phyloP scores from a whole-genome alignment of 2,329 filamentous ascomycete species.

The Epichloe gansuensis region DNA sequence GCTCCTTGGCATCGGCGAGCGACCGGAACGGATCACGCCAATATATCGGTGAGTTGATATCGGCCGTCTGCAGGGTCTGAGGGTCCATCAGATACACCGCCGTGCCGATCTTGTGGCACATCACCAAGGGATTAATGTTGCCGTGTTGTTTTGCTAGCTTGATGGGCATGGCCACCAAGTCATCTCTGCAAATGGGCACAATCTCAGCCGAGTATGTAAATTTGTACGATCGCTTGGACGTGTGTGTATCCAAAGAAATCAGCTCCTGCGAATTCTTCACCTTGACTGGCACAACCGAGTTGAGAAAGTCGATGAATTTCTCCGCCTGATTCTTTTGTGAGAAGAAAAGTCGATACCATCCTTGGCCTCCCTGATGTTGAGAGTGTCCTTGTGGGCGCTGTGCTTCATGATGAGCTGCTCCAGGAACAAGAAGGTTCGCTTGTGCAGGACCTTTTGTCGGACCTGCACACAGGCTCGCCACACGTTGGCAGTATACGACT shows the following conservation, averaged over 20 bases:
- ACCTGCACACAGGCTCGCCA: slow-evolving; percentile 93
- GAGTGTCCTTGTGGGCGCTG: slow-evolving; percentile 77
- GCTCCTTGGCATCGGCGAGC: slow-evolving; percentile 70
- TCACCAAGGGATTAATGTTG: slow-evolving; percentile 74
- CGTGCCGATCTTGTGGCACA: slow-evolving; percentile 84
- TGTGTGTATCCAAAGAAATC: slow-evolving; percentile 88
- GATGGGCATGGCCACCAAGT: slow-evolving; percentile 85
- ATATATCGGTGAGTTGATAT: slow-evolving; percentile 71
- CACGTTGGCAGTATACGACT: slow-evolving; percentile 92
- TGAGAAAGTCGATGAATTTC: slow-evolving; percentile 82
- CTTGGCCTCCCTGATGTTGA: slow-evolving; percentile 96
- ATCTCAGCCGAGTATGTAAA: slow-evolving; percentile 84
- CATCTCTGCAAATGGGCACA: slow-evolving; percentile 93
- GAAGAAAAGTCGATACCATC: slow-evolving; percentile 97
- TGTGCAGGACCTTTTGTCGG: slow-evolving; percentile 92
- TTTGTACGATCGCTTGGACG: slow-evolving; percentile 83
- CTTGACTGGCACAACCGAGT: slow-evolving; percentile 66
- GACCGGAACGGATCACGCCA: slow-evolving; percentile 83
- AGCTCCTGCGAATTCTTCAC: slow-evolving; percentile 71
- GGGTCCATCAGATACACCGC: slow-evolving; percentile 84
- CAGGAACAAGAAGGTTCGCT: slow-evolving; percentile 59
- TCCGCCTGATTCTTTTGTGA: slow-evolving; percentile 81
- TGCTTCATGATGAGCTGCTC: slow-evolving; percentile 97
- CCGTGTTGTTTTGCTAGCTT: slow-evolving; percentile 77
- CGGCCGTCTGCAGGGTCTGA: slow-evolving; percentile 79